Evolutionary conservation across 192 early-diverging fungal species (phyloP), one percentile per base, ranked within the genome.

Genomic region (Mycoemilia scoparia): DNA sequence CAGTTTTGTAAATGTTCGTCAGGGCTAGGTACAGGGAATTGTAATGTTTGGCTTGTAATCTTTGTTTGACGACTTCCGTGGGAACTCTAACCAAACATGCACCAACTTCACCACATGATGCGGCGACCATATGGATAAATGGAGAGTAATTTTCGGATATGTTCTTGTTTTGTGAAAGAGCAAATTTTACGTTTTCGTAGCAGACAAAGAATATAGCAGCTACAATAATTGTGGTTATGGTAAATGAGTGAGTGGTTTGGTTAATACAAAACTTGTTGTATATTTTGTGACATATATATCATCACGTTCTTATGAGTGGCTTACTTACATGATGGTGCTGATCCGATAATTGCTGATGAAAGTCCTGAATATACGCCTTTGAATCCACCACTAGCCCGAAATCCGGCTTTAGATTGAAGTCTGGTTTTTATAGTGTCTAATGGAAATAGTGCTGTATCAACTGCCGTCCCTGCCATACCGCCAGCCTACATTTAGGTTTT

Each of bases 381-480:
- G 63, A 88, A 85, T 23, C 89, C 86, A 36, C 89, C 89, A 20
- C 83, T 72, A 17, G 70, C 71, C 6, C 67, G 46, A 41, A 93
- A 93, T 18, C 89, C 89, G 28, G 64, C 64, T 43, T 70, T 67
- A 16, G 85, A 79, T 51, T 93, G 89, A 43, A 93, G 59, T 27
- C 93, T 71, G 3, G 93, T 97, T 59, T 97, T 97, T 54, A 97
- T 73, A 7, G 93, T 97, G 56, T 97, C 93, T 38, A 97, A 65
- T 6, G 93, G 93, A 51, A 82, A 97, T 15, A 97, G 64, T 13
- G 73, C 71, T n/a, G 77, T 76, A 49, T 97, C 93, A 3, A 97
- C 87, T 1, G 89, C 72, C 14, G 82, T 84, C 5, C 93, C 93
- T 8, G 93, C 93, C 21, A 82, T 41, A 7, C 65, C 93, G 30